These are phyloP conservation scores for Akanthomyces dipterigenus DNA, from an alignment of 2,329 filamentous ascomycete genomes.

Conservation along the genomic window DNA sequence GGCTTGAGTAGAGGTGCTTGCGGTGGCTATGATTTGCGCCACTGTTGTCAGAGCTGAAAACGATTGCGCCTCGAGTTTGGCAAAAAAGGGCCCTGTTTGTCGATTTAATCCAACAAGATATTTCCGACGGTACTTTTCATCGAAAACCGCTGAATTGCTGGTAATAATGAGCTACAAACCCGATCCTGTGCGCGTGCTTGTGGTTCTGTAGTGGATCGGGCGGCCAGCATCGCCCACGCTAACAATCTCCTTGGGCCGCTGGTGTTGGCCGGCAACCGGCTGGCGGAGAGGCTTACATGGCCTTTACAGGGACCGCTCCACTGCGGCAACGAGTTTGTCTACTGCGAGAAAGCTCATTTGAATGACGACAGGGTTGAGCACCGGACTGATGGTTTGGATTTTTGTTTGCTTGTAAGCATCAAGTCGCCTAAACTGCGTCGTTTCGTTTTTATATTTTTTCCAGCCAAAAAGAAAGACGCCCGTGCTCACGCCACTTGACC, in stretches of 20 bases:
- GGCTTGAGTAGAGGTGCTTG: background rate
- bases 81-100: background rate
- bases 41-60: background rate
- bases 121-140: background rate
- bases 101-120: background rate
- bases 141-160: background rate
- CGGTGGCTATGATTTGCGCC: background rate
- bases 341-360: background rate
- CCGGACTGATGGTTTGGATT: background rate
- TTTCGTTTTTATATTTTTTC: background rate
- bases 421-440: background rate
- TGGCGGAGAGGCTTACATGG: constrained; percentile 9
- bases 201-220: background rate
- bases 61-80: background rate
- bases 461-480: too few relatives aligned
- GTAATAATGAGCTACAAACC: background rate
- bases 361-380: background rate
- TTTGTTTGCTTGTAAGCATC: background rate
- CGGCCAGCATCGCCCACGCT: background rate
- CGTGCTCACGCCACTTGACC: background rate
- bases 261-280: background rate
- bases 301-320: constrained; percentile 8
- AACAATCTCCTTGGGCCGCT: background rate
- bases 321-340: background rate
- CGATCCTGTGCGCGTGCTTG: background rate